phyloP scores from a whole-genome alignment of 1,284 basidiomycete species.

The Xerocomus cyaneibrunnescens region DNA sequence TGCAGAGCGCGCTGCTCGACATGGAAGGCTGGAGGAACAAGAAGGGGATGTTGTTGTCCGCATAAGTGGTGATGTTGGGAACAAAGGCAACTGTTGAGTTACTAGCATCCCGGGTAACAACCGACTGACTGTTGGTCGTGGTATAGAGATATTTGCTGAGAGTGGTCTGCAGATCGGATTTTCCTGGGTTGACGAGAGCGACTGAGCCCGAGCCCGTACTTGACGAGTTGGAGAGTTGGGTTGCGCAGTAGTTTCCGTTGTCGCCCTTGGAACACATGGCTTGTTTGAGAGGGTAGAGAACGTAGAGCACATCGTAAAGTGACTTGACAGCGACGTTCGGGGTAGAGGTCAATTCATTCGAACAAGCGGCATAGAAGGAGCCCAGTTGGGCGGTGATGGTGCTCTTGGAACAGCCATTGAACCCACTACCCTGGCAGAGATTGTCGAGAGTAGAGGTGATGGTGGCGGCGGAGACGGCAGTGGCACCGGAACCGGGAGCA shows the following conservation, averaged over 20 bases:
- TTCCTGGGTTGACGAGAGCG: slow-evolving; percentile 15
- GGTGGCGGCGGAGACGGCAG: slow-evolving; percentile 9
- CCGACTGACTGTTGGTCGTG: slow-evolving; percentile 16
- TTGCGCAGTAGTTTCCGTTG: slow-evolving; percentile 65
- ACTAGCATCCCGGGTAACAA: slow-evolving; percentile 32
- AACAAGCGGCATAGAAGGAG: slow-evolving; percentile 69
- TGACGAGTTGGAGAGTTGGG: slow-evolving; percentile 34
- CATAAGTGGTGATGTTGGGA: slow-evolving; percentile 71
- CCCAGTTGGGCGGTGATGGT: slow-evolving; percentile 62
- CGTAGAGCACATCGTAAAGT: slow-evolving; percentile 79
- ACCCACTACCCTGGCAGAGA: slow-evolving; percentile 53
- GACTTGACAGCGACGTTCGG: slow-evolving; percentile 51
- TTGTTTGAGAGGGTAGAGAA: slow-evolving; percentile 51
- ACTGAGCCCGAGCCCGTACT: slow-evolving; percentile 19
- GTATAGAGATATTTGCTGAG: slow-evolving; percentile 21
- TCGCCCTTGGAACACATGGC: slow-evolving; percentile 78
- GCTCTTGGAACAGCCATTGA: slow-evolving; percentile 54
- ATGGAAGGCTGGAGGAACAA: slow-evolving; percentile 66
- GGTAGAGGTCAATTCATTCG: slow-evolving; percentile 59
- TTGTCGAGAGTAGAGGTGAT: slow-evolving; percentile 54
- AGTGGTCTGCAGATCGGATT: slow-evolving; percentile 18
- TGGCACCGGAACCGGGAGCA: slow-evolving; percentile 49
- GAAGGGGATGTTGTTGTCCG: slow-evolving; percentile 70
- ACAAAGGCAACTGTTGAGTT: slow-evolving; percentile 36
- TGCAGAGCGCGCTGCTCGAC: slow-evolving; percentile 63